Evolutionary conservation across 2,329 filamentous ascomycete genomes (phyloP).

Genomic region (Lachnellula willkommii): DNA sequence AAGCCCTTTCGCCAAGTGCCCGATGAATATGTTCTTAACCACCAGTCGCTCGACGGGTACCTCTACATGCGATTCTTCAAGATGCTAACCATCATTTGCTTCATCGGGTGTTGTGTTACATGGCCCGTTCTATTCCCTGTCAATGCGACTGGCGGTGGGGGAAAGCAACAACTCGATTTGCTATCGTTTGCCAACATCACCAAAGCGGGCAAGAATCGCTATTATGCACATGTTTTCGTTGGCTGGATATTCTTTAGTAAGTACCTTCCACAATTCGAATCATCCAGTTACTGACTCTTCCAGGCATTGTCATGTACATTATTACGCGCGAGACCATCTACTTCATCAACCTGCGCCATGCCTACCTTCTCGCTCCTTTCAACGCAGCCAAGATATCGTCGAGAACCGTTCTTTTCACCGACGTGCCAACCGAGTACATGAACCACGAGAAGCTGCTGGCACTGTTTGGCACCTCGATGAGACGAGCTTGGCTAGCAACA

Average conservation of each 20-base stretch:
- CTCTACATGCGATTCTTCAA: conserved; percentile 85
- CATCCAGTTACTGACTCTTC: background rate
- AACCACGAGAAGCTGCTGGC: conserved; percentile 68
- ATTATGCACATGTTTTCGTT: conserved; percentile 76
- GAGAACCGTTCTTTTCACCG: conserved; percentile 80
- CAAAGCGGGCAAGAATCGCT: conserved; percentile 49
- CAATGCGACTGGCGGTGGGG: conserved; percentile 74
- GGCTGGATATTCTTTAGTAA: conserved; percentile 69
- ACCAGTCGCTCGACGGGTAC: conserved; percentile 87
- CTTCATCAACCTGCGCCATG: conserved; percentile 87
- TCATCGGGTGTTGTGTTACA: conserved; percentile 76
- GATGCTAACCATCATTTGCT: conserved; percentile 68
- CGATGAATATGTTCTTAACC: conserved; percentile 77
- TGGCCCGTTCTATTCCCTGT: conserved; percentile 77
- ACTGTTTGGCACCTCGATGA: conserved; percentile 75
- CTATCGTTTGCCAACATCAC: conserved; percentile 76
- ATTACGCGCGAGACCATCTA: conserved; percentile 83
- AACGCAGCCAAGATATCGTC: conserved; percentile 83
- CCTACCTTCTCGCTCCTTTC: conserved; percentile 78
- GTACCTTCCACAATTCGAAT: background rate
- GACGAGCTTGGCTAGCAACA: conserved; percentile 75
- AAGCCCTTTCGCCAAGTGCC: conserved; percentile 57
- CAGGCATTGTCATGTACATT: conserved; percentile 77
- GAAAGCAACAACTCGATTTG: conserved; percentile 62
- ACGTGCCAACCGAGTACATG: conserved; percentile 75